Conservation (phyloP, 2,329 filamentous ascomycete species). For the Acrodontium crateriforme region DNA sequence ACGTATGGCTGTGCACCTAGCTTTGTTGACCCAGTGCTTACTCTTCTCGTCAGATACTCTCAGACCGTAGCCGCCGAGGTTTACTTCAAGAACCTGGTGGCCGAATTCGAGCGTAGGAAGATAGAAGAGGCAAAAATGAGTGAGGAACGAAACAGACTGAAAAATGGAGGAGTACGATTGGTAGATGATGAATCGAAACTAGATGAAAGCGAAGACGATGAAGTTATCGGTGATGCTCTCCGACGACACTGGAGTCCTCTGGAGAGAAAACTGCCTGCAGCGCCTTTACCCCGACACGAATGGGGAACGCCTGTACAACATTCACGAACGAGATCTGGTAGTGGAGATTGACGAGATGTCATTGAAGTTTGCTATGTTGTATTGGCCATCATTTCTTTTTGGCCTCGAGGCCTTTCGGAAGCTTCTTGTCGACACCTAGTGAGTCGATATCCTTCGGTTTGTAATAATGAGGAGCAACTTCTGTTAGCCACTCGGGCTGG, state of each 20-base stretch:
- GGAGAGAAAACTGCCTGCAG: conserved; percentile 16
- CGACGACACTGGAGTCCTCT: conserved; percentile 20
- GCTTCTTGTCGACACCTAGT: conserved; percentile 61
- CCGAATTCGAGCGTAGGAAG: conserved; percentile 53
- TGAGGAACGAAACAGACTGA: conserved; percentile 17
- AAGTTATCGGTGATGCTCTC: conserved; percentile 15
- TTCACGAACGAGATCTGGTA: conserved; percentile 11
- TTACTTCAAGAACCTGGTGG: conserved; percentile 65
- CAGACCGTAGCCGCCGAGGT: conserved; percentile 72
- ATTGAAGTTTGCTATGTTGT: too few species aligned
- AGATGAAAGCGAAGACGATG: conserved; percentile 9
- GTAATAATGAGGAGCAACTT: conserved; percentile 88
- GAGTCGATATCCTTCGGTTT: conserved; percentile 82
- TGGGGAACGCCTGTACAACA: conserved; percentile 12
- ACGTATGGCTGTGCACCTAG: too few species aligned
- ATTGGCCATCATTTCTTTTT: too few species aligned
- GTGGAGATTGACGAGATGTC: neutral
- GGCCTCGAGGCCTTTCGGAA: conserved; percentile 52
- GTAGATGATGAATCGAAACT: neutral
- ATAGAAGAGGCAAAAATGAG: conserved; percentile 25
- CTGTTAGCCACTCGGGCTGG: conserved; percentile 69
- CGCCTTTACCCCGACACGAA: conserved; percentile 21
- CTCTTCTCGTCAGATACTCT: too few species aligned
- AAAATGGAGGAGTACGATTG: conserved; percentile 15
- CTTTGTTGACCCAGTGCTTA: too few species aligned